Evolutionary conservation across 2,329 filamentous ascomycete species (phyloP).

Genomic region (Periconia digitata): DNA sequence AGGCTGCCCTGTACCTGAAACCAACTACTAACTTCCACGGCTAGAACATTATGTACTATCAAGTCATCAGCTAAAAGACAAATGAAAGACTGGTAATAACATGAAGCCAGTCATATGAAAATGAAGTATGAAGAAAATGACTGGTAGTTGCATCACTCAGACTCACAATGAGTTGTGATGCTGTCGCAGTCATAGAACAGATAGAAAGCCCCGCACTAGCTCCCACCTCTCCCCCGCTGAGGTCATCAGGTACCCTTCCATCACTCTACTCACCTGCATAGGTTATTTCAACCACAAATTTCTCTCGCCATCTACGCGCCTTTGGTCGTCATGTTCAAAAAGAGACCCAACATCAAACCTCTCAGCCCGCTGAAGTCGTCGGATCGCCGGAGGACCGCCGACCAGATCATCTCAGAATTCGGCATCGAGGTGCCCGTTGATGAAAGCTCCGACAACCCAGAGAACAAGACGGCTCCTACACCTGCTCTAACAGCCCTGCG

Average conservation of each 20-base stretch:
- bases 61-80: too few species aligned
- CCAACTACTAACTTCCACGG: too few species aligned
- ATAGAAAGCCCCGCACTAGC: conserved; percentile 6
- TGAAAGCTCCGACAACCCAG: conserved; percentile 37
- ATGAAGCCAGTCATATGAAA: too few species aligned
- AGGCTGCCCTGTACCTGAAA: too few species aligned
- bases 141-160: too few species aligned
- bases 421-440: conserved; percentile 51
- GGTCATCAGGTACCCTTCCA: too few species aligned
- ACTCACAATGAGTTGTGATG: not conserved
- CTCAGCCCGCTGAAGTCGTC: conserved; percentile 67
- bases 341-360: conserved; percentile 68
- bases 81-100: too few species aligned
- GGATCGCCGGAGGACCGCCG: conserved; percentile 66
- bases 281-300: not conserved
- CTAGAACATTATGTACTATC: too few species aligned
- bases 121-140: too few species aligned
- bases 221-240: conserved; percentile 2
- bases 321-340: conserved; percentile 63
- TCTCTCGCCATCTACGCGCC: too few species aligned
- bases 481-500: conserved; percentile 55
- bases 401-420: conserved; percentile 67
- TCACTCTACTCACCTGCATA: conserved; percentile 1
- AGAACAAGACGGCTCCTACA: conserved; percentile 48
- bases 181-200: not conserved